A percentile compares a stretch with the other conserved stretches of the same genome.
Conservation (phyloP, 257 asterid species). For the Misopates orontium region DNA sequence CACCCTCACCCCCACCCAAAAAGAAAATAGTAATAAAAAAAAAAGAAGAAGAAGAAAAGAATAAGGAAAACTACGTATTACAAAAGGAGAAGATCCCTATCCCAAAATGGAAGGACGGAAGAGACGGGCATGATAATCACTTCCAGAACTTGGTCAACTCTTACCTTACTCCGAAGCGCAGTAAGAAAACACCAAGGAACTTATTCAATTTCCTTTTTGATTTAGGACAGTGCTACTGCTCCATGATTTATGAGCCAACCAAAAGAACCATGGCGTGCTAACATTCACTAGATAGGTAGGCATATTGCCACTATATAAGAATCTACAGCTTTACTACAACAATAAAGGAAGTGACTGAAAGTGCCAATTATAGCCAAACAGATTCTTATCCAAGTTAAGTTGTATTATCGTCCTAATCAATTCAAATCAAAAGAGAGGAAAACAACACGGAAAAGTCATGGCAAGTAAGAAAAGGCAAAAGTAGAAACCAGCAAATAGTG, state of each 20-base stretch:
- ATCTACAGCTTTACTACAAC: background rate
- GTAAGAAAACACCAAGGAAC: background rate
- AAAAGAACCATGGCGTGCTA: background rate
- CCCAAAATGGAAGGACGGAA: too few species aligned
- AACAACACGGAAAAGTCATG: background rate
- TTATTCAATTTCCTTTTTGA: background rate
- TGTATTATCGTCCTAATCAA: background rate
- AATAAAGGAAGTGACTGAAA: background rate
- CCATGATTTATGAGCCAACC: background rate
- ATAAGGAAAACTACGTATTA: too few species aligned
- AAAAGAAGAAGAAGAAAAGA: too few species aligned
- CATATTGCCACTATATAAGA: background rate
- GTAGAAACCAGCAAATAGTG: slow-evolving; percentile 7
- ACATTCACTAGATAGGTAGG: background rate
- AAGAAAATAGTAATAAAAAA: too few species aligned
- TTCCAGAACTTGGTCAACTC: background rate
- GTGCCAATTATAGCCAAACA: background rate
- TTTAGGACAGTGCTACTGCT: background rate
- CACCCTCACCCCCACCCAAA: background rate
- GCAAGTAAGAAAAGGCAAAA: background rate
- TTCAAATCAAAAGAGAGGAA: background rate
- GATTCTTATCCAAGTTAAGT: background rate
- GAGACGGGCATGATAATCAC: background rate
- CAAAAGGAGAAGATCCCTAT: too few species aligned
- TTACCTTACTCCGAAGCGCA: background rate